Evolutionary conservation across 768 basidiomycete genomes (phyloP).

Genomic region (Tricholoma terreum): DNA sequence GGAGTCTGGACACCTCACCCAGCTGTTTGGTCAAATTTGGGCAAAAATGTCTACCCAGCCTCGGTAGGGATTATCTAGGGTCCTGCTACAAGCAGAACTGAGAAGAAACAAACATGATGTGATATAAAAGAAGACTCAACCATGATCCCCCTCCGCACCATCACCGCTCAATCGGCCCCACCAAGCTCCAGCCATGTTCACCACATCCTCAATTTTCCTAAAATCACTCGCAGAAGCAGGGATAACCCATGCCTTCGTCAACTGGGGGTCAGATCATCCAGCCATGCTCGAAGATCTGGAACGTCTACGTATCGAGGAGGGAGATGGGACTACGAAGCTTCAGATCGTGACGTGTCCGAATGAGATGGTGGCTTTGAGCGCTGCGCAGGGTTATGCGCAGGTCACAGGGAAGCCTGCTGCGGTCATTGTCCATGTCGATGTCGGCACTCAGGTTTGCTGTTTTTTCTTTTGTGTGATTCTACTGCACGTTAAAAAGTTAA

Average conservation of each 20-base stretch:
- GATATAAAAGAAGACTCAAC: no score
- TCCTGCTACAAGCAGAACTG: no score
- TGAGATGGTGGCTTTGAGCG: conserved; percentile 73
- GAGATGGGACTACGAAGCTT: conserved; percentile 36
- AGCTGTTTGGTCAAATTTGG: no score
- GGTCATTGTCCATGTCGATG: conserved; percentile 73
- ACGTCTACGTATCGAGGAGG: conserved; percentile 43
- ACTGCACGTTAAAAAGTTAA: no score
- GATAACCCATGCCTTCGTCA: conserved; percentile 67
- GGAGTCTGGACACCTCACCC: no score
- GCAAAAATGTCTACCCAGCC: no score
- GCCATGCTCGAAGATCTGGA: conserved; percentile 68
- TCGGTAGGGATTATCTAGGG: no score
- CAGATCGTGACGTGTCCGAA: conserved; percentile 67
- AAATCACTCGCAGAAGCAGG: conserved; percentile 51
- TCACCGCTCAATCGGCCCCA: no score
- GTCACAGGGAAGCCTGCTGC: conserved; percentile 65
- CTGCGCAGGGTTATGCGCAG: conserved; percentile 70
- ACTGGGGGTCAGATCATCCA: conserved; percentile 78
- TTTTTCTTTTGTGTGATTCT: neutral
- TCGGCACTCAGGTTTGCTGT: conserved; percentile 56
- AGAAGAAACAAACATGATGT: no score
- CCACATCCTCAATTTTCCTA: conserved; percentile 61
- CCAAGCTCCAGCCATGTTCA: conserved; percentile 45
- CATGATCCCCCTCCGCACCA: no score